A percentile compares a stretch with the other conserved stretches of the same genome.
phyloP scores from a whole-genome alignment of 2,329 filamentous ascomycete genomes.

The Ophiostoma sp. region DNA sequence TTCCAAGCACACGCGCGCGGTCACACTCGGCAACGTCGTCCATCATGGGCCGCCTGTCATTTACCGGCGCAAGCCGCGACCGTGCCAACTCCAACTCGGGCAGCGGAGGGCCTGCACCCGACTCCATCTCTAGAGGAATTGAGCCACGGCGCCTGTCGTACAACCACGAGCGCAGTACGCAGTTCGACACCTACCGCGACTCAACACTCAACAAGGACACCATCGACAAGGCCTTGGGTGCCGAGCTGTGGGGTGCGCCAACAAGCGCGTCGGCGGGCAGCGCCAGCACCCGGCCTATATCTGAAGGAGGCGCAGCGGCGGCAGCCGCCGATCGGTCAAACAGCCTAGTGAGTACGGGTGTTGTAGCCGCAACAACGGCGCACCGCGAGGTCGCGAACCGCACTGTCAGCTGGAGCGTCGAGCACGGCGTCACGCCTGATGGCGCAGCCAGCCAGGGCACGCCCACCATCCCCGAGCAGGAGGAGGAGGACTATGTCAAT shows the following conservation, averaged over 20 bases:
- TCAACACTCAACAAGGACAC: slow-evolving; percentile 27
- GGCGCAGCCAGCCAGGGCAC: slow-evolving; percentile 8
- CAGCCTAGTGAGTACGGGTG: slow-evolving; percentile 31
- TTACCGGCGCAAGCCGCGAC: not conserved
- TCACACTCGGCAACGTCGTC: slow-evolving; percentile 20
- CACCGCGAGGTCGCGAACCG: slow-evolving; percentile 30
- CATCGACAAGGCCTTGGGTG: slow-evolving; percentile 34
- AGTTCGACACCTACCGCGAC: slow-evolving; percentile 30
- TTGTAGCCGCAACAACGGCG: slow-evolving; percentile 23
- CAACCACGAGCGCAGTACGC: slow-evolving; percentile 32
- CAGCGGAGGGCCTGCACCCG: not conserved
- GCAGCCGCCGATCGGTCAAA: slow-evolving; percentile 28
- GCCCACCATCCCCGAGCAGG: slow-evolving; percentile 32
- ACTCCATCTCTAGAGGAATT: not conserved
- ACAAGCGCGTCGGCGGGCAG: not conserved
- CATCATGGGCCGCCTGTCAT: not conserved
- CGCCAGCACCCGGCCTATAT: not conserved
- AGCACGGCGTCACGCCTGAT: slow-evolving; percentile 29
- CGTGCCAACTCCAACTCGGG: not conserved
- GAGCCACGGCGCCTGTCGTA: slow-evolving; percentile 25
- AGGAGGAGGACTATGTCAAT: slow-evolving; percentile 15
- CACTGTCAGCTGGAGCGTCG: slow-evolving; percentile 37
- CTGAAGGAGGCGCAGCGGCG: not conserved
- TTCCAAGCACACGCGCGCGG: slow-evolving; percentile 24
- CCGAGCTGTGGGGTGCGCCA: slow-evolving; percentile 34